phyloP scores from a whole-genome alignment of 345 rosid species.

The Salix brachista region DNA sequence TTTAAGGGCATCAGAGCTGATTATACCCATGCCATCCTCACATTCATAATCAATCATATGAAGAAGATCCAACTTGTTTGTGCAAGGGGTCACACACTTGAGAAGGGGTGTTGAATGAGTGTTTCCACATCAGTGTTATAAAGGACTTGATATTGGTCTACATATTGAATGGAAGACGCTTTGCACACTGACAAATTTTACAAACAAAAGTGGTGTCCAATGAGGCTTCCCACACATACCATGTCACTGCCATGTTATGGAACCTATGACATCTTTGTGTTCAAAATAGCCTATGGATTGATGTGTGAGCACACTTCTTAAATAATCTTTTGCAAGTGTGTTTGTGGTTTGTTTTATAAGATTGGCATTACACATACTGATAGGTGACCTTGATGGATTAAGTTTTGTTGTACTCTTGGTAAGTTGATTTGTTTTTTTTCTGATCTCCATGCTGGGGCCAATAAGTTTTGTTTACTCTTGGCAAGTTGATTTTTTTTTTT shows the following conservation, averaged over 20 bases:
- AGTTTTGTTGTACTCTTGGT: background rate
- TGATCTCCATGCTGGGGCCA: background rate
- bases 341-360: background rate
- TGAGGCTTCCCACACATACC: background rate
- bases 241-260: background rate
- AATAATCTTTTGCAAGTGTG: background rate
- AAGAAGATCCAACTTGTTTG: background rate
- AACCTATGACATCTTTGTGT: background rate
- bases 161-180: background rate
- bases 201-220: background rate
- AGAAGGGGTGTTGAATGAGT: background rate
- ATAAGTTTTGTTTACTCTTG: background rate
- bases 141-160: background rate
- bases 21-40: background rate
- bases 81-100: background rate
- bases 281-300: background rate
- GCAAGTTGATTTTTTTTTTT: too few species aligned
- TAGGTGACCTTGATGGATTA: background rate
- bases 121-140: background rate
- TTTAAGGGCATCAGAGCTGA: background rate
- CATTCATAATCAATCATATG: background rate
- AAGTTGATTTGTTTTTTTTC: background rate
- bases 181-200: background rate
- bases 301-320: background rate
- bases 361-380: background rate